Evolutionary conservation across 2,329 filamentous ascomycete genomes (phyloP), one percentile per base, ranked within the genome.

Genomic region (Saccharata proteae): DNA sequence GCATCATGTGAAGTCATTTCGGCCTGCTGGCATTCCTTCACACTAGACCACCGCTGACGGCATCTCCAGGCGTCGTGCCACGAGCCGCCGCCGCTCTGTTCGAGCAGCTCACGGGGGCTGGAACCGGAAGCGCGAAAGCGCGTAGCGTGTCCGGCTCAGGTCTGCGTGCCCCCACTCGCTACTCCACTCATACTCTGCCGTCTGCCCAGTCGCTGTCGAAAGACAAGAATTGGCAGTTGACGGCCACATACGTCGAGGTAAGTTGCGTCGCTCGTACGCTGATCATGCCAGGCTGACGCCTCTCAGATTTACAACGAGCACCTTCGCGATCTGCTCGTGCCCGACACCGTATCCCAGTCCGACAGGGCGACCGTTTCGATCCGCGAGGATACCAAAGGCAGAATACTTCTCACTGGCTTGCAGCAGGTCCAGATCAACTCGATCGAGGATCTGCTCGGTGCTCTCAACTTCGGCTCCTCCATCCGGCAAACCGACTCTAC

Each of bases 401-500:
- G 93, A 46, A 98, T 98, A 42, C 69, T 98, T 31, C 69, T 96
- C 14, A 93, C 88, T 6, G 90, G 90, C 6, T 66, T 98, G 14
- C 83, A 77, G 16, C 83, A 93, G 51, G 71, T 93, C 21, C 75
- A 82, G 10, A 82, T 98, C 47, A 86, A 88, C 49, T 93, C 82
- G 1, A 80, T 86, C 6, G 86, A 96, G 4, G 90, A 98, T 52
- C 63, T 98, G 29, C 73, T 96, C 56, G 77, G 76, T 38, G 86
- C 85, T 5, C 67, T 98, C 34, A 90, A 86, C 52, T 88, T 92
- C 49, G 90, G 90, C 13, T 98, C 90, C 1, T 74, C 79, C 15
- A 93, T 98, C 50, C 80, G 90, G 38, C 90, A 98, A 52, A 98
- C 90, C 0, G 90, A 98, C 58, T 80, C 90, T 15, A 98, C 90